phyloP scores from a whole-genome alignment of 371 early-diverging fungal genomes.

The Dinochytrium kinnereticum region DNA sequence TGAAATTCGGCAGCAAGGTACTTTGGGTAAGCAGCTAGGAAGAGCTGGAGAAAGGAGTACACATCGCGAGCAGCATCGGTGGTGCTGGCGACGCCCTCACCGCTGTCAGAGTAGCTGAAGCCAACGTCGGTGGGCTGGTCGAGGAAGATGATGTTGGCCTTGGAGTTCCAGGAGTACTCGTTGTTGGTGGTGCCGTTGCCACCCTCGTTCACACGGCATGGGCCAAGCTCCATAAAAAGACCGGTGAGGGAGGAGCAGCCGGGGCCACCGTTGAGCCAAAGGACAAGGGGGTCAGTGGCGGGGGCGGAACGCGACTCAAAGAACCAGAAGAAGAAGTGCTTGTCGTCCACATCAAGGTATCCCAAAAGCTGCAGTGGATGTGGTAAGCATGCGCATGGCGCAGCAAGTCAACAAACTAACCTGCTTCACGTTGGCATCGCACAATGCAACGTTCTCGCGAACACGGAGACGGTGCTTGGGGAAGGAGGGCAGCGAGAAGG shows the following conservation, averaged over 20 bases:
- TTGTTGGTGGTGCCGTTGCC: slow-evolving; percentile 63
- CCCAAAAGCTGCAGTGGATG: slow-evolving; percentile 63
- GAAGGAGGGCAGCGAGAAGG: background rate
- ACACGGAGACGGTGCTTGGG: slow-evolving; percentile 68
- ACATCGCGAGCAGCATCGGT: slow-evolving; percentile 67
- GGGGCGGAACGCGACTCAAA: slow-evolving; percentile 76
- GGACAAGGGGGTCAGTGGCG: slow-evolving; percentile 68
- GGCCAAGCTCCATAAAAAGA: slow-evolving; percentile 76
- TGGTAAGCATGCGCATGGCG: background rate
- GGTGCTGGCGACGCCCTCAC: slow-evolving; percentile 67
- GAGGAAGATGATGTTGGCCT: slow-evolving; percentile 77
- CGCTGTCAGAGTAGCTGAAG: slow-evolving; percentile 67
- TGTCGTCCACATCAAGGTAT: slow-evolving; percentile 71
- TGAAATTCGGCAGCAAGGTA: slow-evolving; percentile 69
- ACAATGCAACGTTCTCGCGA: slow-evolving; percentile 70
- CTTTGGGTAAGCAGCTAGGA: slow-evolving; percentile 41
- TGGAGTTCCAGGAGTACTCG: slow-evolving; percentile 74
- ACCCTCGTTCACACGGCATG: slow-evolving; percentile 60
- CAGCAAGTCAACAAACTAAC: slow-evolving; percentile 36
- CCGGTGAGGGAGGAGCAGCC: slow-evolving; percentile 82
- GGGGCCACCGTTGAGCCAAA: slow-evolving; percentile 85
- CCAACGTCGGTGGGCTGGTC: slow-evolving; percentile 81
- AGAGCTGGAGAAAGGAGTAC: slow-evolving; percentile 67
- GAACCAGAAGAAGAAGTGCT: slow-evolving; percentile 66
- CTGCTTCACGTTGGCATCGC: slow-evolving; percentile 77